Percentiles rank a stretch among this genome's conserved stretches.
phyloP scores from a whole-genome alignment of 768 basidiomycete genomes.

The Podaxis carcinomalis region DNA sequence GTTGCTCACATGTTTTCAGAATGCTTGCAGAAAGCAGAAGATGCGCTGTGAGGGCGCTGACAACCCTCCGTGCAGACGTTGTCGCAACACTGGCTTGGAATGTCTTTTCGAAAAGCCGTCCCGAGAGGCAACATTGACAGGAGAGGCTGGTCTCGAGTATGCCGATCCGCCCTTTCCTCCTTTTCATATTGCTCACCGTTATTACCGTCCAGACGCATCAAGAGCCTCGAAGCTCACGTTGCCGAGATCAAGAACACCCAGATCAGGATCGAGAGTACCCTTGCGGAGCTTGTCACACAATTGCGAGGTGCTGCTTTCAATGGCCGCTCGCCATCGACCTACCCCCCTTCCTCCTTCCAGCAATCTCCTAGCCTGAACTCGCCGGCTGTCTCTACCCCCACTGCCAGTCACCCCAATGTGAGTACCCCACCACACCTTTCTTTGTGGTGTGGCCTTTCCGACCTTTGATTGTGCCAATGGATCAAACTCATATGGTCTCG shows the following conservation, averaged over 20 bases:
- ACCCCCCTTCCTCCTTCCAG: slow-evolving; percentile 48
- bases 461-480: slow-evolving; percentile 15
- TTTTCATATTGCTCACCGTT: slow-evolving; percentile 14
- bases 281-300: slow-evolving; percentile 77
- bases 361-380: slow-evolving; percentile 68
- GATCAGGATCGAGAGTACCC: slow-evolving; percentile 68
- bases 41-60: slow-evolving; percentile 98
- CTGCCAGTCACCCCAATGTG: slow-evolving; percentile 35
- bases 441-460: slow-evolving; percentile 24
- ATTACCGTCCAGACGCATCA: slow-evolving; percentile 64
- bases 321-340: slow-evolving; percentile 64
- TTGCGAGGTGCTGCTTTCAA: slow-evolving; percentile 53
- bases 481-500: slow-evolving; percentile 24
- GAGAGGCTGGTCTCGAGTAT: slow-evolving; percentile 87
- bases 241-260: slow-evolving; percentile 76
- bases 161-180: slow-evolving; percentile 24
- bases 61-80: slow-evolving; percentile 94
- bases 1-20: slow-evolving; percentile 40
- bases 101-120: slow-evolving; percentile 96
- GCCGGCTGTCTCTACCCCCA: slow-evolving; percentile 48
- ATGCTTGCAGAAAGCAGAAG: slow-evolving; percentile 94
- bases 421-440: slow-evolving; percentile 34
- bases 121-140: slow-evolving; percentile 79
- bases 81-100: slow-evolving; percentile 83
- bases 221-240: slow-evolving; percentile 83